Evolutionary conservation across 495 filamentous ascomycete genomes (phyloP).

Genomic region (Tuber calosporum): DNA sequence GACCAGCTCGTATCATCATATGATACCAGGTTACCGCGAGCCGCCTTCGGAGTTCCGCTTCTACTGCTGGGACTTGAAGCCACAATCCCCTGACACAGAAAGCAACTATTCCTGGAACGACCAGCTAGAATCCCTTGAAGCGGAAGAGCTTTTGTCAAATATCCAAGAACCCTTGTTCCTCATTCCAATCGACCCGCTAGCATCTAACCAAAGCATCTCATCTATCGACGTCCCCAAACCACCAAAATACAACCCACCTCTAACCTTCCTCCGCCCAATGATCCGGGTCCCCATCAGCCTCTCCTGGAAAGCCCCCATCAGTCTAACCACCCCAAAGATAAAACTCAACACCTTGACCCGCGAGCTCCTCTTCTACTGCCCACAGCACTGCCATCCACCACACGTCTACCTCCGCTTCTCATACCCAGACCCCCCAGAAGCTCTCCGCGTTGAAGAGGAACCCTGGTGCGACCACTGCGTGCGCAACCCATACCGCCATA

Average conservation of each 20-base stretch:
- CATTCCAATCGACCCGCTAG: background rate
- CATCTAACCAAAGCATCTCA: background rate
- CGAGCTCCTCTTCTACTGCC: conserved; percentile 2
- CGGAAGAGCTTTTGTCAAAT: background rate
- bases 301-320: background rate
- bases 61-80: conserved; percentile 2
- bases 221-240: background rate
- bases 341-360: background rate
- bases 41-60: background rate
- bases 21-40: background rate
- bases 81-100: background rate
- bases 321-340: background rate
- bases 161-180: background rate
- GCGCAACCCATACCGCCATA: background rate
- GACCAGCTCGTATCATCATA: background rate
- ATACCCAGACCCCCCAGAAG: background rate
- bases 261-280: conserved; percentile 1
- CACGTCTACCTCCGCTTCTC: background rate
- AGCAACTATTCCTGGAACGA: background rate
- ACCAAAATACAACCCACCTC: background rate
- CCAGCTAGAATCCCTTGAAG: background rate
- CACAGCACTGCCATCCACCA: background rate
- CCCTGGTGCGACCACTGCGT: background rate
- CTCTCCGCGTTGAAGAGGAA: background rate
- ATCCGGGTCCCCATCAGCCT: background rate